Percentiles rank a stretch among this genome's conserved stretches.
Conservation (phyloP, 768 basidiomycete species). For the Lactarius sp. region DNA sequence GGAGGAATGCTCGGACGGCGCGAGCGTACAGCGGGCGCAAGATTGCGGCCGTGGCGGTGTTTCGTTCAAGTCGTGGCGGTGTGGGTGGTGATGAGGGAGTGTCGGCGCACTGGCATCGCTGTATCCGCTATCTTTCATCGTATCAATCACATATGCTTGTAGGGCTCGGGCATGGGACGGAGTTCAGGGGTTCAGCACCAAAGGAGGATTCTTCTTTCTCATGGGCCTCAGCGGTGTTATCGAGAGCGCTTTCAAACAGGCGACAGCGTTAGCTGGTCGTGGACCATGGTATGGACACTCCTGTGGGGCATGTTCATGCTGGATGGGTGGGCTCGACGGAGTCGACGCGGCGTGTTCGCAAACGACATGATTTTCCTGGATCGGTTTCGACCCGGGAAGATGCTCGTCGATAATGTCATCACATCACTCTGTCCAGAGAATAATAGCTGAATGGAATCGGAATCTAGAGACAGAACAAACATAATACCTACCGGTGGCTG, state of each 20-base stretch:
- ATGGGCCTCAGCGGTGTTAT: no score
- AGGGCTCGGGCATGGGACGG: no score
- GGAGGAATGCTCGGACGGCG: constrained; percentile 74
- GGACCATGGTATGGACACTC: neutral
- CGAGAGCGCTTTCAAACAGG: no score
- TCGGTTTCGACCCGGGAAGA: neutral
- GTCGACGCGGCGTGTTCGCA: neutral
- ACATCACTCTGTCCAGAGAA: neutral
- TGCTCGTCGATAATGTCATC: neutral
- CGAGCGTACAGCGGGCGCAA: constrained; percentile 70
- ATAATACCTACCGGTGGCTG: no score
- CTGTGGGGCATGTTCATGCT: neutral
- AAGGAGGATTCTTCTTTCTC: no score
- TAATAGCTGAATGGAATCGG: neutral
- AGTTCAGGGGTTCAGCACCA: no score
- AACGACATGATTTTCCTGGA: neutral
- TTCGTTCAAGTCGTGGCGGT: constrained; percentile 14
- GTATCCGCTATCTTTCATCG: no score
- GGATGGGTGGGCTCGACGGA: neutral
- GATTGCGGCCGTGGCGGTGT: constrained; percentile 43
- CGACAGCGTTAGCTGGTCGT: neutral
- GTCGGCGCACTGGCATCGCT: neutral
- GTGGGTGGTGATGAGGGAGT: constrained; percentile 3
- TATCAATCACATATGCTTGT: no score
- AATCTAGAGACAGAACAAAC: no score